Evolutionary conservation across 2,329 filamentous ascomycete genomes (phyloP), one percentile per base, ranked within the genome.

Genomic region (Trichoderma semiorbis): DNA sequence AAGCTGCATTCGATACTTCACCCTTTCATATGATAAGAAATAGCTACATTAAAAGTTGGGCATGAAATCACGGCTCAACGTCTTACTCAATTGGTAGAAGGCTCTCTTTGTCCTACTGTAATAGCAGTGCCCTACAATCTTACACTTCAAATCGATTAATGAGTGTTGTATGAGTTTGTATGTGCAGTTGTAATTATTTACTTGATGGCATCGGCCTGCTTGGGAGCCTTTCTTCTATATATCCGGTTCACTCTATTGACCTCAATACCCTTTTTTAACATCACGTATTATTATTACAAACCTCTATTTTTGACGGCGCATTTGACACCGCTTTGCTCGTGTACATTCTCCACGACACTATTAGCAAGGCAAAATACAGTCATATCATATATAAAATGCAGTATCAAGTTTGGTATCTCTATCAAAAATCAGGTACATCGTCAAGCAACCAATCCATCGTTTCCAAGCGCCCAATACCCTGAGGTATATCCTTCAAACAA

Each of bases 401-500:
- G 6, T 36, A 36, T 36, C 34, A n/a, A 26, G 8, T 65, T 18
- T 24, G 16, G 24, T 65, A n/a, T 28, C 32, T 39, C 16, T 39
- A 43, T 14, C n/a, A 21, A 26, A 34, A 24, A 14, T 16, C 26
- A n/a, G n/a, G 36, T 30, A 32, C 55, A 62, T 69, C 63, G 3
- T 69, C 43, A 8, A 69, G 64, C 10, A 69, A 2, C 64, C 64
- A 69, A 34, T 69, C 65, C 34, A 69, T 69, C n/a, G 65, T 57
- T 24, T 69, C 21, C n/a, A 50, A 32, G 4, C 57, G 30, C 36
- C 57, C 28, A 43, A 63, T n/a, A 34, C n/a, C 26, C 16, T 18
- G 6, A 7, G 70, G 55, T 5, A 69, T 69, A 21, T 30, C 32
- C 21, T 39, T 28, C 55, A 69, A 28, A 39, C 63, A 47, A 7